A percentile compares a stretch with the other conserved stretches of the same genome.
Conservation (phyloP, 257 asterid genomes). For the Ligustrum vulgare region DNA sequence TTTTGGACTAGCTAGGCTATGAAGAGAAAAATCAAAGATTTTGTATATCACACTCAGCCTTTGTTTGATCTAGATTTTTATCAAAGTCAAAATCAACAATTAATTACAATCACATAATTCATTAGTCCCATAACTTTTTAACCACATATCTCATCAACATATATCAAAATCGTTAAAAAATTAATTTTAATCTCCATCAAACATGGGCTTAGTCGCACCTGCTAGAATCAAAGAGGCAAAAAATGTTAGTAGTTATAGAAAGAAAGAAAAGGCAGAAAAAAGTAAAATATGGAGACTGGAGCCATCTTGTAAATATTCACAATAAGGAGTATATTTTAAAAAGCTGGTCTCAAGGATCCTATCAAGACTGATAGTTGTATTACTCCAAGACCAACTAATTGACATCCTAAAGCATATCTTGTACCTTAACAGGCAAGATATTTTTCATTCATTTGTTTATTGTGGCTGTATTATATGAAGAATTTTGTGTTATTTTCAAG, state of each 20-base stretch:
- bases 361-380: not conserved
- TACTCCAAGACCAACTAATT: not conserved
- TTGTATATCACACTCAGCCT: not conserved
- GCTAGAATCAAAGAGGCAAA: not conserved
- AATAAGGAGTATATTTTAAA: not conserved
- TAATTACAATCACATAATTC: no score
- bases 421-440: not conserved
- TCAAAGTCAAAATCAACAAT: no score
- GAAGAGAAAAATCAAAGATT: not conserved
- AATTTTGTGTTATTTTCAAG: not conserved
- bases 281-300: not conserved
- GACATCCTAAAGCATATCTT: not conserved
- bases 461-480: not conserved
- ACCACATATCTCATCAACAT: no score
- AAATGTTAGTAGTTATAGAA: not conserved
- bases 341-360: not conserved
- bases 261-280: not conserved
- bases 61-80: no score
- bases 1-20: not conserved
- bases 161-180: no score
- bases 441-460: not conserved
- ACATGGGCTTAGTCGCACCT: not conserved
- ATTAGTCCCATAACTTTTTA: no score
- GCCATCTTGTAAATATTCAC: not conserved
- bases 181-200: no score